Conservation (phyloP, 208 protist genomes). For the Acanthamoeba royreba region DNA sequence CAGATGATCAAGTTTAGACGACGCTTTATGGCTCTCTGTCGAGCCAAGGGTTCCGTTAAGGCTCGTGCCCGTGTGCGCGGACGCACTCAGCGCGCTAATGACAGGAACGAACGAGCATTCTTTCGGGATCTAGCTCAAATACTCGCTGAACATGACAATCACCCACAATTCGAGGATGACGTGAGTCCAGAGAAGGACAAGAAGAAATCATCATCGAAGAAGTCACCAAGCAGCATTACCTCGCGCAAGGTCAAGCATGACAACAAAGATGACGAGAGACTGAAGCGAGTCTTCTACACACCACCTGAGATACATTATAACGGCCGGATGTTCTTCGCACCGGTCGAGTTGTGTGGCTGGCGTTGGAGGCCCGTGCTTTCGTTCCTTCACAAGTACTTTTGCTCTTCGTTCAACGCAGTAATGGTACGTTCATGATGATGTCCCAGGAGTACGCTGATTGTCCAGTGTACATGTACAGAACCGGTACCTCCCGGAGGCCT, state of each 20-base stretch:
- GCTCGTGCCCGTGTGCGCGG: neutral
- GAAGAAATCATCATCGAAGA: neutral
- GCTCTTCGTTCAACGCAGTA: neutral
- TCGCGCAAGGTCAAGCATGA: neutral
- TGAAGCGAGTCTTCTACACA: neutral
- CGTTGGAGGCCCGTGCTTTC: neutral
- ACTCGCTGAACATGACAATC: neutral
- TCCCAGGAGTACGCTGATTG: no score
- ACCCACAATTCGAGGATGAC: neutral
- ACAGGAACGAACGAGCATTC: neutral
- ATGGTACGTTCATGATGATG: no score
- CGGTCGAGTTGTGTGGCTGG: neutral
- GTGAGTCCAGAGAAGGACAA: neutral
- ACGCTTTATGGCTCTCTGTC: neutral
- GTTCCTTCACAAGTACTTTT: neutral
- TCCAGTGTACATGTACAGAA: no score
- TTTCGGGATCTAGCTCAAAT: neutral
- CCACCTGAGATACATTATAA: neutral
- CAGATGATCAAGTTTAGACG: no score
- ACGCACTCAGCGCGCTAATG: neutral
- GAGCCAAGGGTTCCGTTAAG: neutral
- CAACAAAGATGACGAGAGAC: neutral
- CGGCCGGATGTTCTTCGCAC: neutral
- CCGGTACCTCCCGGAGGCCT: no score
- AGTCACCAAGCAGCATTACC: neutral